Percentiles rank a stretch among this genome's conserved stretches.
Evolutionary conservation across 2,329 filamentous ascomycete species (phyloP).

Genomic region (Volutella citrinella): DNA sequence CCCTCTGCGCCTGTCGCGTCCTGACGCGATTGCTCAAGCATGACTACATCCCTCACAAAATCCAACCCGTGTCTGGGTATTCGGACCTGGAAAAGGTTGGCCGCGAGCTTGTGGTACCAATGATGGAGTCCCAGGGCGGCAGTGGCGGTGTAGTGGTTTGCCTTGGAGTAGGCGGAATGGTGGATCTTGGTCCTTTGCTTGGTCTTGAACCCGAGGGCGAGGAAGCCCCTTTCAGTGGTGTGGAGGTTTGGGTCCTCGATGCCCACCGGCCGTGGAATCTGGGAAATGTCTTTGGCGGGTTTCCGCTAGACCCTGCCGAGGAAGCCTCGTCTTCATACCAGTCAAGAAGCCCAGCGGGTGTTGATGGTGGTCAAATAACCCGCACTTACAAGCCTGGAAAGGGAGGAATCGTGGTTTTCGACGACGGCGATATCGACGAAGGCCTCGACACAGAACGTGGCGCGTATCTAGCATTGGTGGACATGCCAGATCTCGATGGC

Average conservation of each 20-base stretch:
- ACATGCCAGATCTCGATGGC: constrained; percentile 88
- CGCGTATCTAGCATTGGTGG: constrained; percentile 79
- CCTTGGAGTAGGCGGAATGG: constrained; percentile 86
- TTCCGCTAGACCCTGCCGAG: constrained; percentile 51
- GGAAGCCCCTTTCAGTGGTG: constrained; percentile 69
- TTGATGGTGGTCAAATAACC: constrained; percentile 70
- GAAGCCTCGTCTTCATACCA: constrained; percentile 45
- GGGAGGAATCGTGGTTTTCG: constrained; percentile 90
- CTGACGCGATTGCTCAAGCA: constrained; percentile 90
- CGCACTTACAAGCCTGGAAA: constrained; percentile 71
- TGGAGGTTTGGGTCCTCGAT: constrained; percentile 94
- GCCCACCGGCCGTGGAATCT: constrained; percentile 92
- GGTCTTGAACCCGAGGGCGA: constrained; percentile 65
- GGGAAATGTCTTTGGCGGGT: constrained; percentile 85
- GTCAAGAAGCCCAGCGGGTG: constrained; percentile 58
- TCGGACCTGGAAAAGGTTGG: constrained; percentile 80
- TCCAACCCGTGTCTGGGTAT: constrained; percentile 92
- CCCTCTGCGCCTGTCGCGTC: constrained; percentile 92
- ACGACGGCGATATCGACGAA: constrained; percentile 92
- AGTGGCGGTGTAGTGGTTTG: constrained; percentile 88
- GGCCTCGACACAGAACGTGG: constrained; percentile 71
- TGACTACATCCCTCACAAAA: constrained; percentile 97
- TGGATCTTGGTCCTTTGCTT: constrained; percentile 78
- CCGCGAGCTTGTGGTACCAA: constrained; percentile 73
- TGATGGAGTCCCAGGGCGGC: constrained; percentile 83